phyloP scores from a whole-genome alignment of 331 rosid species.

The Acacia concinna region DNA sequence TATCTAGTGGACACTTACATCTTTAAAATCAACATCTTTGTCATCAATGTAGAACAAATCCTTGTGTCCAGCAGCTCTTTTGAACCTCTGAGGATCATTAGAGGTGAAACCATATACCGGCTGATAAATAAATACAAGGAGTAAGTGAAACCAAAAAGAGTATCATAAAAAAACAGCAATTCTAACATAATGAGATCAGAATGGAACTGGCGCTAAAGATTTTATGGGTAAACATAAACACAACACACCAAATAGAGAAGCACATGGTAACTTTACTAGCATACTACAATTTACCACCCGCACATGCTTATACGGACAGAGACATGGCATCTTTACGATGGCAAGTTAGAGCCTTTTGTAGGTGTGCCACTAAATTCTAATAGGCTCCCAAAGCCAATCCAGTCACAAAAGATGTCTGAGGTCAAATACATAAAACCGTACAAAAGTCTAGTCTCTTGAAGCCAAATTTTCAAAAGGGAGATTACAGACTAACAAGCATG shows the following conservation, averaged over 20 bases:
- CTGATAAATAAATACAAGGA: conserved; percentile 46
- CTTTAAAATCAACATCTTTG: conserved; percentile 86
- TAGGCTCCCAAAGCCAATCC: neutral
- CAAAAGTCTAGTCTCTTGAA: neutral
- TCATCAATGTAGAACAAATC: conserved; percentile 87
- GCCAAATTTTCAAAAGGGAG: neutral
- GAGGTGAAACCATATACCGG: conserved; percentile 80
- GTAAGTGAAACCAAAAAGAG: conserved; percentile 26
- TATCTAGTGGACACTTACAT: conserved; percentile 57
- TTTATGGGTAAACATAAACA: conserved; percentile 1
- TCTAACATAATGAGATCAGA: neutral
- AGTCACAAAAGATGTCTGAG: neutral
- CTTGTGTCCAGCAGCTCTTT: conserved; percentile 83
- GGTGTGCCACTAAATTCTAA: neutral
- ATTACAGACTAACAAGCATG: neutral
- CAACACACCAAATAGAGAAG: neutral
- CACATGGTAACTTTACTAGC: conserved; percentile 2
- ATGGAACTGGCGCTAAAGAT: neutral
- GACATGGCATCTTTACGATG: neutral
- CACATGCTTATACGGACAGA: conserved; percentile 15
- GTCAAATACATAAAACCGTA: neutral
- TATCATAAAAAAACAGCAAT: conserved; percentile 2
- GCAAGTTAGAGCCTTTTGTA: conserved; percentile 15
- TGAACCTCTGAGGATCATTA: conserved; percentile 69
- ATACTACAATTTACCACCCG: conserved; percentile 2